Base-by-base conservation (phyloP, 495 filamentous ascomycete genomes). In the Xylaria telfairii region DNA sequence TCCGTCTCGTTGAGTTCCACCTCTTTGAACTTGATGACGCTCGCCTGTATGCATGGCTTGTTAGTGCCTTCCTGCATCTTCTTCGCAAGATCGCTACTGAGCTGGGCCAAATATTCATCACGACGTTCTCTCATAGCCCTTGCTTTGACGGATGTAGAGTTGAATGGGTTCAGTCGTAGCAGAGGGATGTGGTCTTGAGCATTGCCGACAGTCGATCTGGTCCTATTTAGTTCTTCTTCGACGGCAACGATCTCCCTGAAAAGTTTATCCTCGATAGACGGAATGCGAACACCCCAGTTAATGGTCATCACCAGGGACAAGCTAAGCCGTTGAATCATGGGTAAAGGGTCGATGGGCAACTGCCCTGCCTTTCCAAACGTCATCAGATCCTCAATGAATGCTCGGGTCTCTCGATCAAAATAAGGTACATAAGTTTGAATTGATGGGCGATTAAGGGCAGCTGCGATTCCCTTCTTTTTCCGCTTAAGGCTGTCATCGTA, bases 101-200 rank as follows among this genome's bases (percentile, higher is more conserved):
- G 75, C 3, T 77, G 72, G 4, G 80, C 81, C 12, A 91, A 77
- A 69, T 91, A 92, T n/a, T 80, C 82, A 71, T 91, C 88, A 24
- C 90, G 81, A 19, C 90, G 83, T 51, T 82, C 74, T n/a, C 89
- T 81, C 83, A 90, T 87, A 69, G 88, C 84, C 21, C 83, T 82
- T 6, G 88, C 88, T 68, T 84, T 85, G 42, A 77, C 76, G 0
- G 84, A 84, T 7, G 83, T 85, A 24, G 75, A 74, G 68, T 76
- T 90, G 66, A 89, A 84, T 0, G 89, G 88, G 68, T 89, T 88
- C 17, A 90, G 72, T 1, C 88, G 82, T 41, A 92, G 73, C 0
- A 91, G 73, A 19, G 89, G 88, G 13, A 92, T 86, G 70, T 91
- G 90, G 66, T 92, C 89, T 73, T 91, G 89, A 26, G 88, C 70